Conservation (phyloP, 2,329 filamentous ascomycete species). For the Sarocladium oryzae region DNA sequence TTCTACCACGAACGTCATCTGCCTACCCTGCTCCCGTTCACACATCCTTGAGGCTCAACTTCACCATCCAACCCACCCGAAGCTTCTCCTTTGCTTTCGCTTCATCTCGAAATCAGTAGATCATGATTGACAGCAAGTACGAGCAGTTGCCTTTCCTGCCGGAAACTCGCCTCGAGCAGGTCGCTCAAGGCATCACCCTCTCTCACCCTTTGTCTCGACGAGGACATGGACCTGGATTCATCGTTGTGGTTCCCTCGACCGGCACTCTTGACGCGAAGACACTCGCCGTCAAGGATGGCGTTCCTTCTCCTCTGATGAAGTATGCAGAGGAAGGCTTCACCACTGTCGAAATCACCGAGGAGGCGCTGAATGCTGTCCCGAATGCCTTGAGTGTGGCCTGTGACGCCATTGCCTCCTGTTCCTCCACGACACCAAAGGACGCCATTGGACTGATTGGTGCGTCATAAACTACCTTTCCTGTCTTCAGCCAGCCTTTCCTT, state of each 20-base stretch:
- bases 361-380: slow-evolving; percentile 9
- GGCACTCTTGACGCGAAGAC: slow-evolving; percentile 10
- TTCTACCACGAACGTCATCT: no score
- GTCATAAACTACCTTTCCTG: background rate
- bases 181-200: slow-evolving; percentile 16
- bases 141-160: background rate
- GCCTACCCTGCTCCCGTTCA: no score
- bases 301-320: slow-evolving; percentile 53
- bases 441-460: slow-evolving; percentile 28
- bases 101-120: no score
- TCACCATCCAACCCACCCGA: no score
- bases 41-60: no score
- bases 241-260: slow-evolving; percentile 21
- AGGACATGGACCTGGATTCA: slow-evolving; percentile 29
- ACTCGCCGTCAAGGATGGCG: slow-evolving; percentile 20
- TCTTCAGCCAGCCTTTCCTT: no score
- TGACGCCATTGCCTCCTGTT: background rate
- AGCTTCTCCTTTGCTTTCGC: no score
- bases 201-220: slow-evolving; percentile 27
- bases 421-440: slow-evolving; percentile 19
- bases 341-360: slow-evolving; percentile 45
- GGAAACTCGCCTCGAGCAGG: background rate
- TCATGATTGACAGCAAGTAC: background rate
- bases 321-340: slow-evolving; percentile 67
- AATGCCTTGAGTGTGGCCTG: background rate